Evolutionary conservation across 192 early-diverging fungal genomes (phyloP), one percentile per base, ranked within the genome.

Genomic region (Backusella circina): DNA sequence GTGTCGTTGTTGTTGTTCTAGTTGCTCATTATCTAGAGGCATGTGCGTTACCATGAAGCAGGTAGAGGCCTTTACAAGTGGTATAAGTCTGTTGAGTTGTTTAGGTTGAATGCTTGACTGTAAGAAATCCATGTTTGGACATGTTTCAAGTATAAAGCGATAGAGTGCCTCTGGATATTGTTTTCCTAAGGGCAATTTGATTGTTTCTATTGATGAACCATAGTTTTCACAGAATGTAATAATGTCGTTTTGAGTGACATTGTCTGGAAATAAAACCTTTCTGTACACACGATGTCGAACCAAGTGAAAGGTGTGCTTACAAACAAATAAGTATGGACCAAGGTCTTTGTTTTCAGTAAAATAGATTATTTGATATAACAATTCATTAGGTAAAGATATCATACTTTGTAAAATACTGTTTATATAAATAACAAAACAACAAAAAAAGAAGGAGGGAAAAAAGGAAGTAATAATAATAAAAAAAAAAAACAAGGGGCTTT

Each of bases 371-470:
- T 72, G 70, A 28, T 76, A 54, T 15, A 80, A 32, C 16, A 80
- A 71, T 70, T 80, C 79, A 73, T 75, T 80, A 23, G 79, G 78
- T 33, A 75, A 70, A 69, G 33, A 69, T 36, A 39, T 13, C 69
- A 70, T 70, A 5, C 18, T 67, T 26, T 61, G 3, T 61, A 13
- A 47, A n/a, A 47, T n/a, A n/a, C n/a, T n/a, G n/a, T n/a, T n/a
- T n/a, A n/a, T n/a, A 47, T 47, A 47, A 47, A 26, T 23, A 57
- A 57, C 8, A 54, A 54, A 54, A 54, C n/a, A 21, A 51, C 16
- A 23, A 26, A 26, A 70, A 70, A 67, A 31, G 65, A 5, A 67
- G 28, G 39, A 37, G 26, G 64, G 16, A n/a, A 18, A 35, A 18
- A 67, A 67, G 28, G 28, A 67, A 31, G 33, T 13, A 67, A 18